Conservation (phyloP, 1,139 yeast species). For the Blastobotrys raffinosifermentans region DNA sequence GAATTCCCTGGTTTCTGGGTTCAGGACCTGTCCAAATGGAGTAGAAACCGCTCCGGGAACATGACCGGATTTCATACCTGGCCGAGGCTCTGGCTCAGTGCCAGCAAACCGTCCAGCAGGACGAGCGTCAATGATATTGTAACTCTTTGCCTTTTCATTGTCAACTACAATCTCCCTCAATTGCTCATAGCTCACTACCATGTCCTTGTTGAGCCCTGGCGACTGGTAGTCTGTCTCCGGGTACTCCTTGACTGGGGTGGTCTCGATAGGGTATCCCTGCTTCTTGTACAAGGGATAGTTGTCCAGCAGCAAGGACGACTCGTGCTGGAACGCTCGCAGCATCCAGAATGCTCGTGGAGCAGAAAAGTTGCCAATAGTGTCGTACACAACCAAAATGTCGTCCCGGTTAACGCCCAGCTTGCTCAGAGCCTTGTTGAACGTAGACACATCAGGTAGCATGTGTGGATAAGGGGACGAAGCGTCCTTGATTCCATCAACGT, state of each 20-base stretch:
- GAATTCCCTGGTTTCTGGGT: constrained; percentile 44
- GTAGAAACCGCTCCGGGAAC: constrained; percentile 74
- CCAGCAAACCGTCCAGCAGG: constrained; percentile 72
- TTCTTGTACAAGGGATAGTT: constrained; percentile 52
- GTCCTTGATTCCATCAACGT: constrained; percentile 66
- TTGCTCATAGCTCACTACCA: constrained; percentile 61
- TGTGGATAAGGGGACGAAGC: constrained; percentile 66
- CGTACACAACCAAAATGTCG: constrained; percentile 77
- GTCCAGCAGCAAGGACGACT: constrained; percentile 59
- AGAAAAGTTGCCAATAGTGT: constrained; percentile 75
- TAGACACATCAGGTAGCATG: constrained; percentile 65
- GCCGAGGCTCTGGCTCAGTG: constrained; percentile 76
- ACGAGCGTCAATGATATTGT: constrained; percentile 72
- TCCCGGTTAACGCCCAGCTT: constrained; percentile 35
- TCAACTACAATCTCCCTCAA: constrained; percentile 49
- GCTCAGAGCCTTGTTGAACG: constrained; percentile 50
- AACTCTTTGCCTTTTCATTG: constrained; percentile 44
- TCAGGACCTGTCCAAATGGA: constrained; percentile 57
- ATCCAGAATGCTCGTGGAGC: constrained; percentile 94
- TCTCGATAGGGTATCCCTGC: constrained; percentile 38
- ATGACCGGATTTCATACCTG: constrained; percentile 85
- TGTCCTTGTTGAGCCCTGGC: constrained; percentile 38
- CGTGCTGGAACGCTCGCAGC: constrained; percentile 69
- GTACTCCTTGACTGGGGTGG: constrained; percentile 21
- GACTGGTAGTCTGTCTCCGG: constrained; percentile 35